Evolutionary conservation across 225 moss, liverwort and hornwort genomes (phyloP).

Genomic region (Lunularia cruciata): DNA sequence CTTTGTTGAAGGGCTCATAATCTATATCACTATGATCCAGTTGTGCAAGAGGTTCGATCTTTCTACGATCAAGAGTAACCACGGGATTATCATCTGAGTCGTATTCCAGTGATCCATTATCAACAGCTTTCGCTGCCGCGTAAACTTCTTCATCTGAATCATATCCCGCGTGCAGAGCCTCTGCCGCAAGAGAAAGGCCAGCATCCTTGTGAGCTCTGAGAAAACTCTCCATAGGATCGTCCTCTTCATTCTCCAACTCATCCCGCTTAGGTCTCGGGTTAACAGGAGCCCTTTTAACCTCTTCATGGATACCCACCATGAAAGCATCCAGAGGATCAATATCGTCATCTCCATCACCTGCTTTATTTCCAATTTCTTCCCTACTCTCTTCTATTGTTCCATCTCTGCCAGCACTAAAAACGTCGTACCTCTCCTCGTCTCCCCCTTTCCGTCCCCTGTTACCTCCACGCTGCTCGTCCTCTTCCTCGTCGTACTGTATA

Average conservation of each 20-base stretch:
- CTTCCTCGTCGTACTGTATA: conserved; percentile 65
- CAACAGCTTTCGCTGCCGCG: conserved; percentile 97
- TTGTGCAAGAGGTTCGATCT: conserved; percentile 75
- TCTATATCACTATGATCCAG: conserved; percentile 83
- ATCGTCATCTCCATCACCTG: conserved; percentile 45
- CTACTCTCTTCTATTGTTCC: conserved; percentile 4
- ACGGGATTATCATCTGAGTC: conserved; percentile 99
- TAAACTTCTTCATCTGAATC: conserved; percentile 98
- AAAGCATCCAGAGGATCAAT: conserved; percentile 96
- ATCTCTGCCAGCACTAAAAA: conserved; percentile 11
- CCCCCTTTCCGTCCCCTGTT: background rate
- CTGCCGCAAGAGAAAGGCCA: conserved; percentile 91
- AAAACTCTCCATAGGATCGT: conserved; percentile 97
- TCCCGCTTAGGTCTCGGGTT: conserved; percentile 67
- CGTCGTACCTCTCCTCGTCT: conserved; percentile 14
- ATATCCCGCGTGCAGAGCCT: conserved; percentile 91
- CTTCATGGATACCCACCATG: conserved; percentile 99
- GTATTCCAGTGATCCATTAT: conserved; percentile 84
- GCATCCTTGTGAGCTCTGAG: conserved; percentile 84
- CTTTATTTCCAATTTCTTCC: conserved; percentile 10
- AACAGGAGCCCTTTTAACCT: conserved; percentile 85
- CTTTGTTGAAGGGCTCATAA: conserved; percentile 73
- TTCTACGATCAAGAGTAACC: conserved; percentile 78
- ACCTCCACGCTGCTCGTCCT: background rate
- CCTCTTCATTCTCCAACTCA: conserved; percentile 78